Percentiles rank a stretch among this genome's conserved stretches.
phyloP scores from a whole-genome alignment of 805 yeast species.

The Candida xyloterini region DNA sequence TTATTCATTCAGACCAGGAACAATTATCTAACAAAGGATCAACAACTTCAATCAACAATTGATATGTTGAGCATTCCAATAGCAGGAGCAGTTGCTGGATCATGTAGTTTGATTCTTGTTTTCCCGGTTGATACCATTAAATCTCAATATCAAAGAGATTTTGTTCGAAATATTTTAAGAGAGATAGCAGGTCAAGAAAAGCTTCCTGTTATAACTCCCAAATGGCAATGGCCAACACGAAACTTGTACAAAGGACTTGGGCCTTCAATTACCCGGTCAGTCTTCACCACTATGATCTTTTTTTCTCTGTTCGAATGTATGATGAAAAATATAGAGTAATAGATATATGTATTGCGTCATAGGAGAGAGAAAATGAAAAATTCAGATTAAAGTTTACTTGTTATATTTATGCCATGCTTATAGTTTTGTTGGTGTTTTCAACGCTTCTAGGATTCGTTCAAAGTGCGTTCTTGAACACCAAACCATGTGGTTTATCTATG shows the following conservation, averaged over 20 bases:
- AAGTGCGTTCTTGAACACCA: constrained; percentile 19
- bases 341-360: background rate
- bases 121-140: constrained; percentile 83
- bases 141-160: constrained; percentile 69
- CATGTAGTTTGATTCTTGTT: constrained; percentile 67
- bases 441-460: background rate
- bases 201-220: constrained; percentile 34
- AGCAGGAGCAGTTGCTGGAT: constrained; percentile 81
- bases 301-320: constrained; percentile 69
- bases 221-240: constrained; percentile 39
- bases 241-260: constrained; percentile 75
- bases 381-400: too few relatives aligned
- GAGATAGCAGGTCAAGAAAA: constrained; percentile 45
- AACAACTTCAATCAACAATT: constrained; percentile 24
- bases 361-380: too few relatives aligned
- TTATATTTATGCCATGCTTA: background rate
- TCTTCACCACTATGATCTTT: constrained; percentile 70
- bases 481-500: constrained; percentile 1
- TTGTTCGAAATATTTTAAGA: constrained; percentile 64
- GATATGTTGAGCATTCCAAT: constrained; percentile 49
- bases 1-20: constrained; percentile 37
- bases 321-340: constrained; percentile 52
- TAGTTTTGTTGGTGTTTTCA: background rate
- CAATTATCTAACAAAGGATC: constrained; percentile 4
- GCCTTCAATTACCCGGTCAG: constrained; percentile 68